These are phyloP conservation scores for Pythium brachiatum DNA, from an alignment of 352 stramenopile species.

Conservation along the genomic window DNA sequence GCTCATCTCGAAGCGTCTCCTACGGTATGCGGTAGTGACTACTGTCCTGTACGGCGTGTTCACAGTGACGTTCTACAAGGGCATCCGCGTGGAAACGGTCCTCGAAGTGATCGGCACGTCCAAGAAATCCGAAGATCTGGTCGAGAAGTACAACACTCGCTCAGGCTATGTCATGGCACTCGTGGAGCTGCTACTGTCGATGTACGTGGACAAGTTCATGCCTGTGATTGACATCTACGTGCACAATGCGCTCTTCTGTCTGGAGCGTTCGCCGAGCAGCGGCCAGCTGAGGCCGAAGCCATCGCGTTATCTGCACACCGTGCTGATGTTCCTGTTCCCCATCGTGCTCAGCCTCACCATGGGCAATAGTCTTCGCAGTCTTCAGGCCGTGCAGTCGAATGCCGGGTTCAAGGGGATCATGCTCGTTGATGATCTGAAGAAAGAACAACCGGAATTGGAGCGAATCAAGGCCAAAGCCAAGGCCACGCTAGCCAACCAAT, in stretches of 20 bases:
- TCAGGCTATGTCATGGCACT: too few species aligned
- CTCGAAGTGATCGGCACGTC: slow-evolving; percentile 28
- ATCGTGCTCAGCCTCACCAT: slow-evolving; percentile 40
- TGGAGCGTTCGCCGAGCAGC: slow-evolving; percentile 4
- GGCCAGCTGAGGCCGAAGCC: too few species aligned
- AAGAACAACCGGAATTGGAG: slow-evolving; percentile 30
- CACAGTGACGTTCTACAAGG: slow-evolving; percentile 14
- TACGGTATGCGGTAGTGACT: slow-evolving; percentile 1
- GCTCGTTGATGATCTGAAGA: slow-evolving; percentile 33
- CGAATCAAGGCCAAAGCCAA: slow-evolving; percentile 16
- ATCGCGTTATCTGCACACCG: too few species aligned
- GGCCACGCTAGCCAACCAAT: too few species aligned
- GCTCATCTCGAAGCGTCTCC: neutral
- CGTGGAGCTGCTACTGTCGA: slow-evolving; percentile 26
- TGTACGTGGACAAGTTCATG: slow-evolving; percentile 36
- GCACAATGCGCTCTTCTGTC: slow-evolving; percentile 31
- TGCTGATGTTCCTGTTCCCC: slow-evolving; percentile 37
- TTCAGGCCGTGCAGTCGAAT: slow-evolving; percentile 42
- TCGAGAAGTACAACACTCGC: slow-evolving; percentile 22
- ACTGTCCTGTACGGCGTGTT: slow-evolving; percentile 1
- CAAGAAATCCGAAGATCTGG: slow-evolving; percentile 28
- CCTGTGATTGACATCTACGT: slow-evolving; percentile 45
- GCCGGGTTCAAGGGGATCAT: slow-evolving; percentile 45
- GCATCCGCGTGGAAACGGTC: too few species aligned
- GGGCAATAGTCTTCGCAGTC: slow-evolving; percentile 42